Conservation (phyloP, 495 filamentous ascomycete genomes). For the Neurospora sp. region DNA sequence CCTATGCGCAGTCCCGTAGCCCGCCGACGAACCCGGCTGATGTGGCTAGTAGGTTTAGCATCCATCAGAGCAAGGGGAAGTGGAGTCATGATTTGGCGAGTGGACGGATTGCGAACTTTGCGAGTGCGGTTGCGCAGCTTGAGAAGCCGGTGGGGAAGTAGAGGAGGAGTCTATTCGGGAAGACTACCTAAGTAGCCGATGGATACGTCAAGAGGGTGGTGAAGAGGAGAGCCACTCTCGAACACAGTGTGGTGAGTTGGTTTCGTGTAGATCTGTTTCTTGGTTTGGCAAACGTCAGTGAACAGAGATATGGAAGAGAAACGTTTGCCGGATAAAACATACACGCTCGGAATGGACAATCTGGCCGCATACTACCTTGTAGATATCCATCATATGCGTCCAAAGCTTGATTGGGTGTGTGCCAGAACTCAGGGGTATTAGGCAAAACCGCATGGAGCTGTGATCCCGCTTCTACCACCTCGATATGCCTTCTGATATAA, state of each 20-base stretch:
- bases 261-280: not conserved
- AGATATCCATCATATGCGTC: not conserved
- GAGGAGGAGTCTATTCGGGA: too few relatives aligned
- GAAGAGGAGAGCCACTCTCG: too few relatives aligned
- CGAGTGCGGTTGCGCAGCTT: constrained; percentile 10
- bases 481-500: not conserved
- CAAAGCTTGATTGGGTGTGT: not conserved
- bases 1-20: constrained; percentile 25
- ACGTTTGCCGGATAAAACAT: not conserved
- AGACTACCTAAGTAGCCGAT: too few relatives aligned
- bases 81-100: constrained; percentile 27
- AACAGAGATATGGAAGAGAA: not conserved
- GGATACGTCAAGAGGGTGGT: too few relatives aligned
- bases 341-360: not conserved
- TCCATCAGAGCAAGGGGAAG: constrained; percentile 29
- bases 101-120: constrained; percentile 30
- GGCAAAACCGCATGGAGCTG: constrained; percentile 5
- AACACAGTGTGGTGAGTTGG: too few relatives aligned
- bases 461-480: not conserved
- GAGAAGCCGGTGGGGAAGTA: too few relatives aligned
- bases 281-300: not conserved
- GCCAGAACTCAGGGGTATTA: not conserved
- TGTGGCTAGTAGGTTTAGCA: constrained; percentile 25
- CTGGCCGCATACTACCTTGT: not conserved
- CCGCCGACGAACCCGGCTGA: constrained; percentile 25